Conservation (phyloP, 2,329 filamentous ascomycete species). For the Sarocladiaceae sp. region DNA sequence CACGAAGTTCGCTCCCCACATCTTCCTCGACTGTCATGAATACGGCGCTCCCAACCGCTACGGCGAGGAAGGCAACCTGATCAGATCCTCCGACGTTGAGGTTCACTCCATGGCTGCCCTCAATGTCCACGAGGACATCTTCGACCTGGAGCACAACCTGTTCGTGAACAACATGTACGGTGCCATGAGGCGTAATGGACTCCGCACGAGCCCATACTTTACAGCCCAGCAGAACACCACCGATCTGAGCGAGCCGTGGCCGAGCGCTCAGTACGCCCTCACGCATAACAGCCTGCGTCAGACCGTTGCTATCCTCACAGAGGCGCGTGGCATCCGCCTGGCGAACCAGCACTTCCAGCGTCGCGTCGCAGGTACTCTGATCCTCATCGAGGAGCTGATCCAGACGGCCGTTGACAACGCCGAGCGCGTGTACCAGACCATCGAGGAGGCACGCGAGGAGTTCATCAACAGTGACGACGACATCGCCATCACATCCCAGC, state of each 20-base stretch:
- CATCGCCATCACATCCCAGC: constrained; percentile 21
- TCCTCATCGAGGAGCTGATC: constrained; percentile 20
- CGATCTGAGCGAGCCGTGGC: constrained; percentile 19
- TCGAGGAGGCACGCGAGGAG: constrained; percentile 19
- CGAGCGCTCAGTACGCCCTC: constrained; percentile 23
- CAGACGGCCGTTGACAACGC: constrained; percentile 24
- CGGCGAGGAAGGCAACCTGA: constrained; percentile 17
- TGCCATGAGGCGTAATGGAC: constrained; percentile 19
- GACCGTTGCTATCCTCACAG: constrained; percentile 22
- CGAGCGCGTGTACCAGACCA: constrained; percentile 18
- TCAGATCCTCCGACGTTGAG: constrained; percentile 19
- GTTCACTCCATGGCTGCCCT: constrained; percentile 27
- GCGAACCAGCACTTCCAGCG: constrained; percentile 25
- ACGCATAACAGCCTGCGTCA: constrained; percentile 23
- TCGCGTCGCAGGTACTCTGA: constrained; percentile 20
- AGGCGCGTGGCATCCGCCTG: constrained; percentile 24
- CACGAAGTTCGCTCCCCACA: constrained; percentile 21
- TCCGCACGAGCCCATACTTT: constrained; percentile 24
- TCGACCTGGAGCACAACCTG: constrained; percentile 20
- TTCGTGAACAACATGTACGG: constrained; percentile 21
- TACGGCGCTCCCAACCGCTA: constrained; percentile 17
- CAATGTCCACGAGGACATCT: constrained; percentile 23
- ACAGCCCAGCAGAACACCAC: constrained; percentile 14
- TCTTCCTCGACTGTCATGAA: constrained; percentile 26
- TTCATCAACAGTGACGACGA: constrained; percentile 22